These are phyloP conservation scores for Erodium moschatum DNA, from an alignment of 441 rosid species.

Conservation along the genomic window DNA sequence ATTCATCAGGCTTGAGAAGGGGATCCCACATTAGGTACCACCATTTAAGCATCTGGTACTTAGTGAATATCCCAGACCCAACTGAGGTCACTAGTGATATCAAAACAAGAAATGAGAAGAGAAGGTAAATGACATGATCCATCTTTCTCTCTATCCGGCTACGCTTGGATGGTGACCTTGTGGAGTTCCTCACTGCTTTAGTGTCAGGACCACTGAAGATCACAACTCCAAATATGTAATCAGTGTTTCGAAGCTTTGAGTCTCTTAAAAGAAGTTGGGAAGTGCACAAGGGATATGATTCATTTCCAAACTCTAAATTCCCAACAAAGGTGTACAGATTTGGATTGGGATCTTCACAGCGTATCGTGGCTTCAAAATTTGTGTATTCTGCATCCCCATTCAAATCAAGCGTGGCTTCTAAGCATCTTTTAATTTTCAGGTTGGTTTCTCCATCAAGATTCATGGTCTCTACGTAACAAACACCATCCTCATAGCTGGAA, in stretches of 20 bases:
- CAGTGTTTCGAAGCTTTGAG: slow-evolving; percentile 87
- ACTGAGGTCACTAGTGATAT: slow-evolving; percentile 59
- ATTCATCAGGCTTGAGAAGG: slow-evolving; percentile 58
- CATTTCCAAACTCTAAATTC: slow-evolving; percentile 52
- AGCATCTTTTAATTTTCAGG: slow-evolving; percentile 71
- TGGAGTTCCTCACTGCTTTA: slow-evolving; percentile 86
- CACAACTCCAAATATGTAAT: slow-evolving; percentile 69
- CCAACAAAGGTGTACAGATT: slow-evolving; percentile 82
- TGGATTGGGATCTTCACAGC: slow-evolving; percentile 92
- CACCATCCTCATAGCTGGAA: slow-evolving; percentile 74
- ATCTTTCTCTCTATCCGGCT: slow-evolving; percentile 81
- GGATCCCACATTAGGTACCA: slow-evolving; percentile 27
- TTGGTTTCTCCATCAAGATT: slow-evolving; percentile 97
- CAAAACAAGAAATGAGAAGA: slow-evolving; percentile 55
- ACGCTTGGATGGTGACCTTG: slow-evolving; percentile 85
- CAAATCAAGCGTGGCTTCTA: slow-evolving; percentile 49
- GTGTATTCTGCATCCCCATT: slow-evolving; percentile 45
- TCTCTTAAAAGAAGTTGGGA: slow-evolving; percentile 88
- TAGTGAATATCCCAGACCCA: slow-evolving; percentile 60
- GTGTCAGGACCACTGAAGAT: slow-evolving; percentile 88
- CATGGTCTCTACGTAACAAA: slow-evolving; percentile 93
- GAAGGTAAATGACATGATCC: slow-evolving; percentile 67
- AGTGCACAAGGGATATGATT: slow-evolving; percentile 63
- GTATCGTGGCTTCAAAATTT: slow-evolving; percentile 53
- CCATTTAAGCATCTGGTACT: slow-evolving; percentile 87